These are phyloP conservation scores for Blastocystis sp. DNA, from an alignment of 352 stramenopile species.

Conservation along the genomic window DNA sequence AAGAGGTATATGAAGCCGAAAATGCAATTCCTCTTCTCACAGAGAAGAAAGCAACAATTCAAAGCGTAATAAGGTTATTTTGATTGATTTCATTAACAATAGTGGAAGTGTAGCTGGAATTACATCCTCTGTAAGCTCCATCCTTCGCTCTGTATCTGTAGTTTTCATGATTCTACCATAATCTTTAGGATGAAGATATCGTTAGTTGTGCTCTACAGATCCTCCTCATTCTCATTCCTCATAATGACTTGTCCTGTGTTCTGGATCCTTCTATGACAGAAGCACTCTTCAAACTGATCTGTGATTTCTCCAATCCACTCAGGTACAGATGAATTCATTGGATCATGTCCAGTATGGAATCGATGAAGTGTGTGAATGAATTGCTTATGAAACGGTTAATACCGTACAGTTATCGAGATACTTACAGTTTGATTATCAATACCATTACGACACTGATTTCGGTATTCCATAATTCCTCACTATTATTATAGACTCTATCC, in stretches of 20 bases:
- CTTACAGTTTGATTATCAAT: conserved; percentile 20
- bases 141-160: background rate
- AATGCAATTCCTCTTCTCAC: conserved; percentile 55
- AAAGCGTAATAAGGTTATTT: conserved; percentile 1
- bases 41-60: conserved; percentile 18
- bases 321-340: background rate
- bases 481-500: background rate
- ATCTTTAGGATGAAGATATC: background rate
- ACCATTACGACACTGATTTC: conserved; percentile 3
- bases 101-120: conserved; percentile 28
- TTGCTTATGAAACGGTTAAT: conserved; percentile 50
- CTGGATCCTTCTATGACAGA: conserved; percentile 35
- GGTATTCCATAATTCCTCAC: background rate
- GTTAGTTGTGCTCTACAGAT: background rate
- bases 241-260: conserved; percentile 31
- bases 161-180: background rate
- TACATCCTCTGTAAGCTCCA: background rate
- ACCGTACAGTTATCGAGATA: conserved; percentile 10
- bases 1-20: conserved; percentile 43
- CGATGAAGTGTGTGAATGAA: conserved; percentile 54
- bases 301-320: conserved; percentile 16
- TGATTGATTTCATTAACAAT: background rate
- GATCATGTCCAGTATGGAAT: background rate
- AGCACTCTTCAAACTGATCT: conserved; percentile 26
- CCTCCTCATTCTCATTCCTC: conserved; percentile 16